Base-by-base conservation (phyloP, 768 basidiomycete species). In the Pilatotrama ljubarskyi region DNA sequence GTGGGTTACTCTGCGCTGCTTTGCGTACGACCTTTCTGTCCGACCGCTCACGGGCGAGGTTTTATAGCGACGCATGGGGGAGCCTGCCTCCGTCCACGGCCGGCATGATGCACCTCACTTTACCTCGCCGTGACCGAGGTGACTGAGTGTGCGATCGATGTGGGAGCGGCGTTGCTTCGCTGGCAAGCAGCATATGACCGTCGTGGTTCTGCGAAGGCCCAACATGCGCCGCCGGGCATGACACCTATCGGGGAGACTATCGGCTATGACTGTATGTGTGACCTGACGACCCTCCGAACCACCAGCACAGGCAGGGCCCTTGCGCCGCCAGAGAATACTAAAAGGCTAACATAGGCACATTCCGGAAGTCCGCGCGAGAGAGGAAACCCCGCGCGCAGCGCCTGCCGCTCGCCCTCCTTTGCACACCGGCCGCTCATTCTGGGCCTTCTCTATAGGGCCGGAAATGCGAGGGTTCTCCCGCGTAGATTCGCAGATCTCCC, bases 321-420 rank as follows among this genome's bases (percentile, higher is more conserved):
- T 47, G 43, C n/a, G 26, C 20, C 18, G 35, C 18, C 15, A 26
- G 14, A 32, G 11, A n/a, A 20, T 26, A 57, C 59, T 55, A 61
- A 61, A 61, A 49, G 52, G 59, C 41, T 55, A 55, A 55, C 50
- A 61, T 61, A 61, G 52, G 59, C 59, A 54, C 52, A 61, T 44
- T 20, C 59, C 59, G 59, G 53, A 38, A n/a, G 7, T 15, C 48
- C 52, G 47, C 40, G 1, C 24, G 47, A 35, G n/a, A 36, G 22
- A 18, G 18, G 8, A 43, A 55, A 46, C 25, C 11, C 50, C 40
- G 38, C 52, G 59, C 36, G 53, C 53, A 36, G 5, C 29, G 40
- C 32, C 42, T n/a, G 36, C 22, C 22, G 32, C 18, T 52, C 36
- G 32, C 18, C 20, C 25, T 18, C 22, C 36, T 38, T 42, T 24